Base-by-base conservation (phyloP, 352 stramenopile species). In the Globisporangium alternatum region DNA sequence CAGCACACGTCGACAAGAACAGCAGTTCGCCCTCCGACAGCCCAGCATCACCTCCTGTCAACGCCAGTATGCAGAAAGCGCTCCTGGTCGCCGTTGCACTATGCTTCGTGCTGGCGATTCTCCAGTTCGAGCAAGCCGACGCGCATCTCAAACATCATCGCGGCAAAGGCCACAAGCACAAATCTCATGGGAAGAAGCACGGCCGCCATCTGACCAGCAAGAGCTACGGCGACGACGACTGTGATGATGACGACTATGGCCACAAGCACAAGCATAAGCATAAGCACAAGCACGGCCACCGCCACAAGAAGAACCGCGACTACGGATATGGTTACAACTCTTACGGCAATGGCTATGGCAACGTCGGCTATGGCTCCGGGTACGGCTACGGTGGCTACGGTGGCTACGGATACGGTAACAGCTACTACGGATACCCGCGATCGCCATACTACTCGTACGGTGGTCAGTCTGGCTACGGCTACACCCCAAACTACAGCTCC, bases 71-170 rank as follows among this genome's bases (percentile, higher is more conserved):
- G 49, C 49, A 25, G 49, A 55, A 55, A 37, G 15, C 49, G 13
- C 12, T 25, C 30, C 17, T 56, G 28, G 49, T 22, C 3, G 10
- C 22, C 28, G 49, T 22, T 2, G 49, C 25, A 1, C 49, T 56
- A 25, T 56, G 49, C 25, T 28, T 56, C 25, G 49, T 56, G 28
- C 28, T 56, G 49, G 49, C 49, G 13, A 5, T 39, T 39, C 28
- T 56, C 49, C 49, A 56, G 49, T 56, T 35, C 12, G 49, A 35
- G 25, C 49, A 37, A 22, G 49, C 22, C 25, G 28, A 56, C 25
- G 49, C 49, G 13, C 28, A 56, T 22, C 7, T 17, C 25, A 33
- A 54, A 22, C 9, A 6, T 35, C 47, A 52, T 52, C 45, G 25
- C 13, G 21, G 45, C n/a, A 51, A 51, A 51, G 45, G 9, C n/a